Evolutionary conservation across 2,329 filamentous ascomycete genomes (phyloP), one percentile per base, ranked within the genome.

Genomic region (Pseudogymnoascus sp.): DNA sequence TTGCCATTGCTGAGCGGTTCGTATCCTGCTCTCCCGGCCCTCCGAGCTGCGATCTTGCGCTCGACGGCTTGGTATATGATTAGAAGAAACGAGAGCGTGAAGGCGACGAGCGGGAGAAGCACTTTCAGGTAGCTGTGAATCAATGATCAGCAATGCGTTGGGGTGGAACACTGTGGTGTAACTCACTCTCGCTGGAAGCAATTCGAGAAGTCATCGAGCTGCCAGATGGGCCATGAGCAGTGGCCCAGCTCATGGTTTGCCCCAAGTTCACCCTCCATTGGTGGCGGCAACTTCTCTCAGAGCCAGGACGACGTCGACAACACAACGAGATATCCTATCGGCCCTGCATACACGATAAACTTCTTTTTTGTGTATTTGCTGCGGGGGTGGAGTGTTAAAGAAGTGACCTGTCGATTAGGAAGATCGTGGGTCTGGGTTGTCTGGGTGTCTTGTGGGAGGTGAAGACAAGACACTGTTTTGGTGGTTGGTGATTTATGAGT

Each of bases 51-150:
- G 65, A 80, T 72, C 64, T 78, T 77, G 62, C 80, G 81, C 63
- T 78, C 77, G 65, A 84, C 72, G 67, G 81, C 76, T 70, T 87
- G 84, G 67, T 81, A 71, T 62, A 81, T 67, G 61, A 96, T 81
- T 67, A 85, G 79, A 59, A 89, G 71, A 66, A 92, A 72, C 6
- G 94, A 97, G 25, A 88, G 68, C 64, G 76, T 81, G 73, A 91
- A 83, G 62, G 88, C 79, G 64, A 86, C 76, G 63, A 94, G 77
- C 60, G 94, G 94, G 60, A 97, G 80, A 53, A 96, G 78, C 63
- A 90, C 84, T 74, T 90, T 87, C 60, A 96, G 82, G 73, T 89
- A 92, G 73, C 90, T 93, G 72, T 63, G 65, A 12, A 62, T 60
- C 41, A 63, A 57, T n/a, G 61, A 62, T 69, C 36, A 71, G 66